phyloP scores from a whole-genome alignment of 192 early-diverging fungal species.

The Backusella psychrophila region DNA sequence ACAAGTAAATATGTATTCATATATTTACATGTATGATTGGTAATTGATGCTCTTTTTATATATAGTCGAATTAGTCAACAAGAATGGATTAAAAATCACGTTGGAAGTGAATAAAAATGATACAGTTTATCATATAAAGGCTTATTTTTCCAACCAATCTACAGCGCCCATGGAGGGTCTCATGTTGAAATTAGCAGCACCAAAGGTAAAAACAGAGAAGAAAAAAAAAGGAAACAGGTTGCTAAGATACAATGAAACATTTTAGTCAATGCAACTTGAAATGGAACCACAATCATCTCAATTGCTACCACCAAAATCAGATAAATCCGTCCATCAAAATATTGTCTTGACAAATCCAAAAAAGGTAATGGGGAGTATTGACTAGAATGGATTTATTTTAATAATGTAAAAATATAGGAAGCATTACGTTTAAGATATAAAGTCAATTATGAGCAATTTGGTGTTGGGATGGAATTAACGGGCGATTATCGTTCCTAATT shows the following conservation, averaged over 20 bases:
- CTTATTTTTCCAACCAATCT: slow-evolving; percentile 46
- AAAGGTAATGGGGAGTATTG: background rate
- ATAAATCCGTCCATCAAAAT: slow-evolving; percentile 35
- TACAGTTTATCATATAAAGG: slow-evolving; percentile 30
- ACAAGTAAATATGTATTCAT: background rate
- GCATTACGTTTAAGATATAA: slow-evolving; percentile 44
- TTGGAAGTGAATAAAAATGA: slow-evolving; percentile 29
- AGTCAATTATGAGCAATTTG: slow-evolving; percentile 42
- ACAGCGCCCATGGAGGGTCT: slow-evolving; percentile 40
- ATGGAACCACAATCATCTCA: slow-evolving; percentile 47
- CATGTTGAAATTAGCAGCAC: slow-evolving; percentile 44
- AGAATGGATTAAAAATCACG: slow-evolving; percentile 47
- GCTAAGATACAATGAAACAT: too few species aligned
- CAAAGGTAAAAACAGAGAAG: slow-evolving; percentile 35
- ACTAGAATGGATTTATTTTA: background rate
- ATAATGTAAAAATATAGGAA: background rate
- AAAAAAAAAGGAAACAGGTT: background rate
- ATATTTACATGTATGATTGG: background rate
- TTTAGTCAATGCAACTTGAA: slow-evolving; percentile 40
- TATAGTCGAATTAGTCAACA: slow-evolving; percentile 38
- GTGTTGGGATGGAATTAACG: slow-evolving; percentile 45
- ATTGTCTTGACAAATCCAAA: slow-evolving; percentile 38
- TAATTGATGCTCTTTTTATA: background rate
- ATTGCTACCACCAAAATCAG: slow-evolving; percentile 34
- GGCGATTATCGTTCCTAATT: slow-evolving; percentile 36